These are phyloP conservation scores for Sedum album DNA, from an alignment of 164 flowering plant genomes.

Conservation along the genomic window DNA sequence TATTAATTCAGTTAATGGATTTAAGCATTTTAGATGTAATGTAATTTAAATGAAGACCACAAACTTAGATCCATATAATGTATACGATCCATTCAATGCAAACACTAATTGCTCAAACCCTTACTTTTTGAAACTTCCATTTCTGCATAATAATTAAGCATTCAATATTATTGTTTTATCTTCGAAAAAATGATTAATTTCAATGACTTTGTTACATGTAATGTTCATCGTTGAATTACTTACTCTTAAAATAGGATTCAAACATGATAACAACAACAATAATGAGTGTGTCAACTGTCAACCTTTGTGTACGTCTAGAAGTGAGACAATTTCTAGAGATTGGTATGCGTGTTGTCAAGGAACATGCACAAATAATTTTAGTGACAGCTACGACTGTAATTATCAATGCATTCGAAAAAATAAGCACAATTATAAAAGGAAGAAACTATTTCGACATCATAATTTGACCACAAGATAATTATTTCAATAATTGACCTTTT, in stretches of 20 bases:
- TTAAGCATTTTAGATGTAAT: too few relatives aligned
- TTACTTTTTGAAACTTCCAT: neutral
- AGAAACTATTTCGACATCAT: too few relatives aligned
- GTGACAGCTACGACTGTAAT: neutral
- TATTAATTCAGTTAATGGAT: too few relatives aligned
- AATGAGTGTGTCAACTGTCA: conserved; percentile 3
- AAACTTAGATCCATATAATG: too few relatives aligned
- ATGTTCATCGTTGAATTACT: neutral
- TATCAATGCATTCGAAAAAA: neutral
- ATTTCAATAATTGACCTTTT: too few relatives aligned
- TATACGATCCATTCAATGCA: too few relatives aligned
- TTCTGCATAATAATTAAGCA: too few relatives aligned
- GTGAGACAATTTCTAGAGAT: neutral
- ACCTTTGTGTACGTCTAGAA: conserved; percentile 5
- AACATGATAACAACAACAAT: neutral
- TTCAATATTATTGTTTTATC: neutral
- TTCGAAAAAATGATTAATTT: neutral
- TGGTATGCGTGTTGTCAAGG: neutral
- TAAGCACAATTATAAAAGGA: neutral
- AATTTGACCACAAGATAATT: too few relatives aligned
- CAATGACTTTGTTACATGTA: neutral
- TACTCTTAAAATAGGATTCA: neutral
- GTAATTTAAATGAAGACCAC: too few relatives aligned
- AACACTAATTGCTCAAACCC: too few relatives aligned
- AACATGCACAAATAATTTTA: neutral